Evolutionary conservation across 768 basidiomycete genomes (phyloP).

Genomic region (Psilocybe cyanescens): DNA sequence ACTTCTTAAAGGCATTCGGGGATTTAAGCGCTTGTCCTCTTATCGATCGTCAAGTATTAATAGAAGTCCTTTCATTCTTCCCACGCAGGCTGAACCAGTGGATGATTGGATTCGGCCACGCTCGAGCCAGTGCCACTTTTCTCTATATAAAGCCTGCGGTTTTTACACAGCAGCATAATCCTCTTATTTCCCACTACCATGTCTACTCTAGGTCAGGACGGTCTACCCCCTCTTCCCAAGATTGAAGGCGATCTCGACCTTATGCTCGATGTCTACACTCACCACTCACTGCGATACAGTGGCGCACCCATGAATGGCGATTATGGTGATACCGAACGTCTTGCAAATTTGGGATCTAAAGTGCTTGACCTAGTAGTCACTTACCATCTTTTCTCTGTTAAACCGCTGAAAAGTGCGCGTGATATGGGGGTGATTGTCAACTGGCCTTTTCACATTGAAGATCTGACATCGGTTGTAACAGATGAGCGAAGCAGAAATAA

Average conservation of each 20-base stretch:
- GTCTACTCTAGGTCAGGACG: slow-evolving; percentile 3
- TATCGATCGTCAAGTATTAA: slow-evolving; percentile 2
- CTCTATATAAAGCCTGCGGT: slow-evolving; percentile 23
- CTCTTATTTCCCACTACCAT: slow-evolving; percentile 18
- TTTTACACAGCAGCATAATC: neutral
- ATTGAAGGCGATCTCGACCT: slow-evolving; percentile 59
- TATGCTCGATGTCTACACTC: slow-evolving; percentile 62
- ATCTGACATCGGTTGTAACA: slow-evolving; percentile 2
- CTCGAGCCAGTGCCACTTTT: neutral
- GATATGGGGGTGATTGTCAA: slow-evolving; percentile 46
- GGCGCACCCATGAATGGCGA: slow-evolving; percentile 37
- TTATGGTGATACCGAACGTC: slow-evolving; percentile 63
- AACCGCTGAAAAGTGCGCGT: slow-evolving; percentile 42
- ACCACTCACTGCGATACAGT: slow-evolving; percentile 40
- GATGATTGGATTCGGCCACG: neutral
- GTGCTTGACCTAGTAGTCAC: slow-evolving; percentile 58
- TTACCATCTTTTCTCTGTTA: slow-evolving; percentile 48
- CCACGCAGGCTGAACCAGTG: neutral
- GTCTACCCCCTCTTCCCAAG: slow-evolving; percentile 52
- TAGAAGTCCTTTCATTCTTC: neutral
- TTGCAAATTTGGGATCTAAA: slow-evolving; percentile 58
- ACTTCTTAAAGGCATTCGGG: neutral
- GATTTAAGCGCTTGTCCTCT: neutral
- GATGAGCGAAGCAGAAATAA: slow-evolving; percentile 30
- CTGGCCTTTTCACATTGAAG: neutral